Conservation (phyloP, 305 asterid genomes). For the Fraxinus velutina region DNA sequence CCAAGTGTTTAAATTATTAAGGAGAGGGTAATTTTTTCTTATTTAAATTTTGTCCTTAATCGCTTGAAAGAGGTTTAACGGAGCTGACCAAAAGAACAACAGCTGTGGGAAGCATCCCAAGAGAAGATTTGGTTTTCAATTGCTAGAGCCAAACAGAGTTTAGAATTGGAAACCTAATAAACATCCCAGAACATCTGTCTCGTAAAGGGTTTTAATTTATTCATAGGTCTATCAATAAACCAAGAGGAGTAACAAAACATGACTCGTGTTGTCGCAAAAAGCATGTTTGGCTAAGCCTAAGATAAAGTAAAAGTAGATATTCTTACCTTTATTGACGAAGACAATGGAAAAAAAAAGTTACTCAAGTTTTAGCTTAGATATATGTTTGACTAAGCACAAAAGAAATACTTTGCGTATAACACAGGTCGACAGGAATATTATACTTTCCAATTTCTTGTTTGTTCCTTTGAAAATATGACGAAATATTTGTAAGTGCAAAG, state of each 20-base stretch:
- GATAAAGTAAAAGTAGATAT: no score
- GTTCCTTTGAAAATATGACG: background rate
- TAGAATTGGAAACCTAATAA: constrained; percentile 31
- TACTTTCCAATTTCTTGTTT: background rate
- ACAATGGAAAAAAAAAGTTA: background rate
- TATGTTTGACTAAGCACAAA: no score
- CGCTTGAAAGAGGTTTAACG: constrained; percentile 77
- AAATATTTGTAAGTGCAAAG: background rate
- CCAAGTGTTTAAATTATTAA: background rate
- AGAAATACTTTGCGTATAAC: background rate
- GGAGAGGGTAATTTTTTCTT: background rate
- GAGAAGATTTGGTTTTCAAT: constrained; percentile 60
- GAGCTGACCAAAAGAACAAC: constrained; percentile 83
- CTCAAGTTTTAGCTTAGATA: background rate
- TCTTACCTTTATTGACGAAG: no score
- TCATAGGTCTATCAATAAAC: background rate
- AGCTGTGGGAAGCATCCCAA: constrained; percentile 87
- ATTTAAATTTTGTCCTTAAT: background rate
- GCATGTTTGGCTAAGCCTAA: background rate
- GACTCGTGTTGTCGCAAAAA: background rate
- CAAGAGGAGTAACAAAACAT: background rate
- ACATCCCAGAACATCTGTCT: constrained; percentile 2
- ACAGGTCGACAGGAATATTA: background rate
- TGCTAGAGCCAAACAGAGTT: constrained; percentile 33
- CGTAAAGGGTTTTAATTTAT: constrained; percentile 19